Conservation (phyloP, 2,329 filamentous ascomycete species). For the Fusarium sp. region DNA sequence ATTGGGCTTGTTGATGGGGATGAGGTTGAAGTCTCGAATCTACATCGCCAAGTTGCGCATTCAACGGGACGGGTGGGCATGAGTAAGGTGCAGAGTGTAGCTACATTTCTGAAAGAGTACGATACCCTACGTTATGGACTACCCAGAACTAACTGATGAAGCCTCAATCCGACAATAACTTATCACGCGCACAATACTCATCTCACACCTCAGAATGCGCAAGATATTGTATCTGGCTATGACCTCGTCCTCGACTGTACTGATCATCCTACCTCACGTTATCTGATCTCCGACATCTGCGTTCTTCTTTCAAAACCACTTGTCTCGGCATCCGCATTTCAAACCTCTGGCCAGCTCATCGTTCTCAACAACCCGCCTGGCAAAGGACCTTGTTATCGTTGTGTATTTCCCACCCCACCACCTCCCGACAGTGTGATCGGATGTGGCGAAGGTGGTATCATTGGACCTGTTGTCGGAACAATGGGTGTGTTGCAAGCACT, state of each 20-base stretch:
- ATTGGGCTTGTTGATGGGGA: slow-evolving; percentile 91
- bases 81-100: slow-evolving; percentile 84
- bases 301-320: slow-evolving; percentile 83
- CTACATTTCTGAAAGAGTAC: slow-evolving; percentile 68
- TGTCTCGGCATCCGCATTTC: slow-evolving; percentile 89
- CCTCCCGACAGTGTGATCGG: slow-evolving; percentile 84
- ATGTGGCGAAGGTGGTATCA: slow-evolving; percentile 92
- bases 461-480: slow-evolving; percentile 90
- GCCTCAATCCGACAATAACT: slow-evolving; percentile 77
- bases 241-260: slow-evolving; percentile 95
- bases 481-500: slow-evolving; percentile 95
- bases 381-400: slow-evolving; percentile 88
- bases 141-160: slow-evolving; percentile 49
- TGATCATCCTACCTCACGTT: slow-evolving; percentile 90
- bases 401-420: slow-evolving; percentile 89
- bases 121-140: slow-evolving; percentile 15
- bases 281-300: slow-evolving; percentile 91
- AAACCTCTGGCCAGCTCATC: slow-evolving; percentile 90
- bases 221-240: slow-evolving; percentile 75
- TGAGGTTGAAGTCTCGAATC: slow-evolving; percentile 86
- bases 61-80: slow-evolving; percentile 76
- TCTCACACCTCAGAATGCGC: slow-evolving; percentile 76
- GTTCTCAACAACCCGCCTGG: slow-evolving; percentile 87
- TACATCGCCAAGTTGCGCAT: slow-evolving; percentile 93
- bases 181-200: slow-evolving; percentile 74